phyloP scores from a whole-genome alignment of 106 monocot species.

The Acorus calamus region DNA sequence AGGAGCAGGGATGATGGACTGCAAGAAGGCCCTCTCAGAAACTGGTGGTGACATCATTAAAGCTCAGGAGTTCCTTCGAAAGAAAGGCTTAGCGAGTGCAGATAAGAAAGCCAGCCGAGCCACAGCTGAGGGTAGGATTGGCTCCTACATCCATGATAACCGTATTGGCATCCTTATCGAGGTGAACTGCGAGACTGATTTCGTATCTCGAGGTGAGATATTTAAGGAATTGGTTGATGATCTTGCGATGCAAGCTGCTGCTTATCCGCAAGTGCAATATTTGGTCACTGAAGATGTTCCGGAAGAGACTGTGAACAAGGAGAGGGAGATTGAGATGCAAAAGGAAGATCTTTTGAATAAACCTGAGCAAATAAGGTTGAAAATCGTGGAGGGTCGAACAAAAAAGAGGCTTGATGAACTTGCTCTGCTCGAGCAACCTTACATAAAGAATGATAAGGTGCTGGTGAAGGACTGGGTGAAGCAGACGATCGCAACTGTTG shows the following conservation, averaged over 20 bases:
- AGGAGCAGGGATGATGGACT: conserved; percentile 99
- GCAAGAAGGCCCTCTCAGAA: conserved; percentile 86
- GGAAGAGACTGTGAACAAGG: conserved; percentile 65
- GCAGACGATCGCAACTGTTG: conserved; percentile 86
- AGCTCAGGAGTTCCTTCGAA: conserved; percentile 81
- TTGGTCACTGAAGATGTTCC: conserved; percentile 79
- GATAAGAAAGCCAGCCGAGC: conserved; percentile 82
- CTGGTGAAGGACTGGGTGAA: conserved; percentile 70
- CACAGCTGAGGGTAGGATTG: conserved; percentile 88
- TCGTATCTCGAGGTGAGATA: conserved; percentile 82
- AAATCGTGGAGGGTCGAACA: conserved; percentile 87
- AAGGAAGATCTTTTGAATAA: conserved; percentile 78
- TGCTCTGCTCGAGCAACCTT: conserved; percentile 85
- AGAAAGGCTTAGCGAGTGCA: conserved; percentile 88
- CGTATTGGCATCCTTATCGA: conserved; percentile 90
- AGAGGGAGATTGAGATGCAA: conserved; percentile 89
- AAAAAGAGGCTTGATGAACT: conserved; percentile 80
- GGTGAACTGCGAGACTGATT: conserved; percentile 95
- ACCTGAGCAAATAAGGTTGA: conserved; percentile 79
- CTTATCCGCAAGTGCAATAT: conserved; percentile 77
- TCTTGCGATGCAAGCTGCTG: conserved; percentile 97
- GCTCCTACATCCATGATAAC: conserved; percentile 85
- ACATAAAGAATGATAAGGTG: conserved; percentile 89
- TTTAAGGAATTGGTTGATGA: conserved; percentile 89
- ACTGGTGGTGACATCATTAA: conserved; percentile 68